phyloP scores from a whole-genome alignment of 2,329 filamentous ascomycete genomes.

The Drechslera avenae region DNA sequence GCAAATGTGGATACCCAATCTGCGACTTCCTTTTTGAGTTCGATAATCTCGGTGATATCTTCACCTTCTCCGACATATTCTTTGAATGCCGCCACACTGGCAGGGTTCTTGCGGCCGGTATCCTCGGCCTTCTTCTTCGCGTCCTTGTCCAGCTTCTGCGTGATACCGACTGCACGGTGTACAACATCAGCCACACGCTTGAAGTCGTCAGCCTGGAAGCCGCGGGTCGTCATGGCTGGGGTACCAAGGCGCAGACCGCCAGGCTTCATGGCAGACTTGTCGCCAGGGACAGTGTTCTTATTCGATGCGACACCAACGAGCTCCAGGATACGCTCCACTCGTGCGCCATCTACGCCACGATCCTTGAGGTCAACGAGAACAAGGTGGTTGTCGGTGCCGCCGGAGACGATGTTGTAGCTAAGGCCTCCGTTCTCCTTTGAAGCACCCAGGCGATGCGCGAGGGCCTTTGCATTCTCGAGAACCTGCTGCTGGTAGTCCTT shows the following conservation, averaged over 20 bases:
- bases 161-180: constrained; percentile 50
- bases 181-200: constrained; percentile 62
- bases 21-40: constrained; percentile 49
- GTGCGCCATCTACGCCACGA: constrained; percentile 82
- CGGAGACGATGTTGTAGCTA: constrained; percentile 87
- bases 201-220: constrained; percentile 91
- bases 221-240: constrained; percentile 95
- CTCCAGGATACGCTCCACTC: constrained; percentile 88
- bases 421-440: constrained; percentile 73
- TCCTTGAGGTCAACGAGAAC: constrained; percentile 91
- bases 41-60: constrained; percentile 49
- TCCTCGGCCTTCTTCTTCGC: constrained; percentile 47
- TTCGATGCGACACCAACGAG: constrained; percentile 96
- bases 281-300: constrained; percentile 98
- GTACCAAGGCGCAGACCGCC: constrained; percentile 95
- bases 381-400: constrained; percentile 96
- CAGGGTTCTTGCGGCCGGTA: constrained; percentile 47
- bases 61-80: constrained; percentile 50
- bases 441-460: constrained; percentile 72
- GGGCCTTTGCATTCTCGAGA: constrained; percentile 85
- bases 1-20: constrained; percentile 52
- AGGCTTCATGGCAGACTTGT: constrained; percentile 95
- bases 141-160: constrained; percentile 49
- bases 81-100: constrained; percentile 49
- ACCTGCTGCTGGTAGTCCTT: constrained; percentile 90